A percentile compares a stretch with the other conserved stretches of the same genome.
These are phyloP conservation scores for Cladosporium sp. DNA, from an alignment of 2,329 filamentous ascomycete species.

Conservation along the genomic window DNA sequence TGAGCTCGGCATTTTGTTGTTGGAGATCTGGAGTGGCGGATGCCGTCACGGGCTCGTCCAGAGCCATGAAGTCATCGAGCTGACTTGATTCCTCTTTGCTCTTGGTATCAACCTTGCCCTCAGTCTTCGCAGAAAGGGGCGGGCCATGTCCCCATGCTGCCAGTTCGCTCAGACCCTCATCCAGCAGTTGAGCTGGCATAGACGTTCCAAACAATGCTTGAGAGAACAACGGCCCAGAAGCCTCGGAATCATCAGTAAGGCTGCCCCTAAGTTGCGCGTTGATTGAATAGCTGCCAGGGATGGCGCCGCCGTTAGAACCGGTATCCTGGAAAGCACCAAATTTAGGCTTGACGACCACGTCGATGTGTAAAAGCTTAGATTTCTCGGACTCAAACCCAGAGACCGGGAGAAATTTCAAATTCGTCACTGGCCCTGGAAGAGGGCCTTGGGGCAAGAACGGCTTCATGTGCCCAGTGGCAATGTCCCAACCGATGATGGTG, in stretches of 20 bases:
- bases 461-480: constrained; percentile 64
- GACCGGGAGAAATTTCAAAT: constrained; percentile 68
- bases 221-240: constrained; percentile 31
- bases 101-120: not conserved
- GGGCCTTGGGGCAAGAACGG: constrained; percentile 58
- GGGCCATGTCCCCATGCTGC: constrained; percentile 35
- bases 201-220: constrained; percentile 40
- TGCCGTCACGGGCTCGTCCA: constrained; percentile 22
- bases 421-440: constrained; percentile 78
- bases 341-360: constrained; percentile 75
- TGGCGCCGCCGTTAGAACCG: constrained; percentile 26
- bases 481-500: constrained; percentile 75
- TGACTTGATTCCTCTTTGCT: constrained; percentile 8
- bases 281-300: constrained; percentile 59
- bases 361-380: constrained; percentile 45
- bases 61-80: constrained; percentile 36
- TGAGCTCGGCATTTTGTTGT: constrained; percentile 28
- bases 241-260: constrained; percentile 21
- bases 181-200: constrained; percentile 36
- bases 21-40: constrained; percentile 16
- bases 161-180: constrained; percentile 32
- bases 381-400: constrained; percentile 41
- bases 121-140: constrained; percentile 10
- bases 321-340: constrained; percentile 49
- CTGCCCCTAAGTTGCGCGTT: constrained; percentile 56